These are phyloP conservation scores for Lentinula boryana DNA, from an alignment of 768 basidiomycete species.

Conservation along the genomic window DNA sequence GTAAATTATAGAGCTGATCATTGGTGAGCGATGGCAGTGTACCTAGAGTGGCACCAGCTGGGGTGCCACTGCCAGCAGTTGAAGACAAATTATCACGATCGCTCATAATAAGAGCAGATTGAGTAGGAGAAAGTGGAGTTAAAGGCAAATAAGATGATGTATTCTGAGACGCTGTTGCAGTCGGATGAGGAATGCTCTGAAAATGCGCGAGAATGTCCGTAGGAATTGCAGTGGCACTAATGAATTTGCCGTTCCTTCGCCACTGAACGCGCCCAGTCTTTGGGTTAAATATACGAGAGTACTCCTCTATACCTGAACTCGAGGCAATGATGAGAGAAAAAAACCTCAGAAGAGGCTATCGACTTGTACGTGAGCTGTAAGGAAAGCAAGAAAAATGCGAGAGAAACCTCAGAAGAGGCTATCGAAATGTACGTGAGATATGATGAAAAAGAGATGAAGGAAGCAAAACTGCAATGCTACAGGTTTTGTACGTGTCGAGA, in stretches of 20 bases:
- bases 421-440: no score
- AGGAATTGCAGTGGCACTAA: neutral
- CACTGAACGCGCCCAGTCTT: neutral
- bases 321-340: neutral
- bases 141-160: neutral
- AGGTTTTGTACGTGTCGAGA: no score
- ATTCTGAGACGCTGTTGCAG: no score
- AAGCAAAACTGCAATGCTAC: no score
- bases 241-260: neutral
- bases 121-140: neutral
- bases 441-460: no score
- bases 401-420: no score
- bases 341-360: neutral
- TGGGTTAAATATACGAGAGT: neutral
- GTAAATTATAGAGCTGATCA: neutral
- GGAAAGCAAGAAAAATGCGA: no score
- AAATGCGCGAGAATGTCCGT: neutral
- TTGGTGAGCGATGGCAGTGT: neutral
- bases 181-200: no score
- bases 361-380: no score
- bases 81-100: neutral
- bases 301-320: neutral
- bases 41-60: neutral
- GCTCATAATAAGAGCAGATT: neutral
- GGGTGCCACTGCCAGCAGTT: neutral